Evolutionary conservation across 495 filamentous ascomycete genomes (phyloP), one percentile per base, ranked within the genome.

Genomic region (Aspergillus bridgeri): DNA sequence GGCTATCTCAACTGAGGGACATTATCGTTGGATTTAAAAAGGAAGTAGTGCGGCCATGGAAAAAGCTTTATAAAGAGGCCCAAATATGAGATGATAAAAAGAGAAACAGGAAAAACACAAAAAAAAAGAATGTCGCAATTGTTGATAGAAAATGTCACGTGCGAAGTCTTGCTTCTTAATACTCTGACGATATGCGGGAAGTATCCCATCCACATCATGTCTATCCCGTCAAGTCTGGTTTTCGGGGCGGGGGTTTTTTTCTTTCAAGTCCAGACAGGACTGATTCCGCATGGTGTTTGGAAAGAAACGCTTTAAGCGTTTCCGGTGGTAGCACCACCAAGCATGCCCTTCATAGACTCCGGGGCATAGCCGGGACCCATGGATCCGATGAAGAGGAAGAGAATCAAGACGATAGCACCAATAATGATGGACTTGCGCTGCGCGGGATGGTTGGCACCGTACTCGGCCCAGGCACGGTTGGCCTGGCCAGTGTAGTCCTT

Each of bases 401-500:
- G 79, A 46, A 86, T 63, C 51, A 87, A 65, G 29, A 90, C 57
- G 20, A 87, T 70, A 13, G 75, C 72, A 29, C 76, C 83, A 54
- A 94, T 80, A 62, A 92, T 76, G 51, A 92, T 69, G 27, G 90
- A 72, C 75, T 91, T 91, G 74, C 92, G 88, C 64, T 87, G 75
- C 46, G 83, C 82, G 29, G 93, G 93, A 55, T 83, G 84, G 43
- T 74, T 80, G 52, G 79, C 81, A 53, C 93, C 91, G 64, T 94
- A 96, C 62, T 96, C 91, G 52, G 89, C 86, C 92, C 92, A 97
- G 43, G 72, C 69, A 58, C 89, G 86, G 61, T 79, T 75, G 51
- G 79, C 85, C 59, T 91, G 84, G 53, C 79, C 76, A 56, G 87
- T 77, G 72, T 89, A 89, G 55, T 89, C 88, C 79, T 87, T 90